A percentile compares a stretch with the other conserved stretches of the same genome.
Evolutionary conservation across 345 rosid genomes (phyloP).

Genomic region (Physaria fendleri): DNA sequence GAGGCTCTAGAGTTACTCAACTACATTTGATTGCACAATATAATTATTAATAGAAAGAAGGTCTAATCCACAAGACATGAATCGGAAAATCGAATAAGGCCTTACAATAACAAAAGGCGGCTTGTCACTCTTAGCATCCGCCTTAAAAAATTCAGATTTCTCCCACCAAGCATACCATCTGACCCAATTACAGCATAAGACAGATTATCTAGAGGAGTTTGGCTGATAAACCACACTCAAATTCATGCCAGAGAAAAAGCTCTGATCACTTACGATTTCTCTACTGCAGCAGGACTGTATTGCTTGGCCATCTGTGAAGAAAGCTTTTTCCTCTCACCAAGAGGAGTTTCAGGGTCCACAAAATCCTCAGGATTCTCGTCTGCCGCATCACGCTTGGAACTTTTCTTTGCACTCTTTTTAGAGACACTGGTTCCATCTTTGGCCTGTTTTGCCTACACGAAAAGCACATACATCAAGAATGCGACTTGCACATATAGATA

Average conservation of each 20-base stretch:
- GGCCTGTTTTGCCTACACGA: conserved; percentile 47
- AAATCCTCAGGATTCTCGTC: conserved; percentile 70
- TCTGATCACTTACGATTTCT: conserved; percentile 61
- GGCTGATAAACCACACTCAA: background rate
- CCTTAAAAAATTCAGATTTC: conserved; percentile 54
- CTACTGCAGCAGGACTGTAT: conserved; percentile 70
- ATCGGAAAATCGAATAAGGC: conserved; percentile 3
- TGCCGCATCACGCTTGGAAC: conserved; percentile 41
- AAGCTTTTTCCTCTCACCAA: conserved; percentile 72
- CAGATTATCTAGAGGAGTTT: background rate
- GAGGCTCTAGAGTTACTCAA: conserved; percentile 2
- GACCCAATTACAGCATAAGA: conserved; percentile 16
- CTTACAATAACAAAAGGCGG: conserved; percentile 77
- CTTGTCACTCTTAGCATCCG: conserved; percentile 69
- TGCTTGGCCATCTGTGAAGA: conserved; percentile 86
- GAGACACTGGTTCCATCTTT: conserved; percentile 40
- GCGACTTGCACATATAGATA: background rate
- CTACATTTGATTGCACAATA: background rate
- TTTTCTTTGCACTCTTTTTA: conserved; percentile 66
- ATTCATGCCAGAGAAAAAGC: background rate
- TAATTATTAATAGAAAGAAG: background rate
- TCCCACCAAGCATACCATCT: conserved; percentile 99
- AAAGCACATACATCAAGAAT: background rate
- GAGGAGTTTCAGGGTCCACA: conserved; percentile 66
- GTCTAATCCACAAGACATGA: background rate